phyloP scores from a whole-genome alignment of 169 alveolate genomes.

The Plasmodium berghei region DNA sequence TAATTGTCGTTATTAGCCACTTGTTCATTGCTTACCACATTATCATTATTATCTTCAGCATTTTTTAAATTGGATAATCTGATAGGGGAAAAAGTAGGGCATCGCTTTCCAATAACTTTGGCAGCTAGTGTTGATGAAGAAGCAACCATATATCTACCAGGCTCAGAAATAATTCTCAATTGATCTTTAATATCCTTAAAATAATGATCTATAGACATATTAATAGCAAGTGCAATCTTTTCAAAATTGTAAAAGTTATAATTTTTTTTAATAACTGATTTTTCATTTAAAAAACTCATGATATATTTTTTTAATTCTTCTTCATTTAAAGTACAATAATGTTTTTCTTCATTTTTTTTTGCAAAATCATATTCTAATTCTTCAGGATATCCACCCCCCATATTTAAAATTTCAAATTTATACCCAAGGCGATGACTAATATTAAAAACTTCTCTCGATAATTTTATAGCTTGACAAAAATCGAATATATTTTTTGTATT shows the following conservation, averaged over 20 bases:
- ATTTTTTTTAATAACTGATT: slow-evolving; percentile 22
- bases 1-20: slow-evolving; percentile 2
- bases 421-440: slow-evolving; percentile 19
- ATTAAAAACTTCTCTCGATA: slow-evolving; percentile 44
- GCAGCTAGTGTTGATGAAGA: slow-evolving; percentile 43
- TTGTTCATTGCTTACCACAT: not conserved
- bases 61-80: slow-evolving; percentile 15
- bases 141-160: slow-evolving; percentile 74
- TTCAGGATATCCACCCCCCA: slow-evolving; percentile 77
- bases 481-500: slow-evolving; percentile 55
- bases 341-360: slow-evolving; percentile 26
- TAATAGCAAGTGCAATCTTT: slow-evolving; percentile 68
- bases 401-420: slow-evolving; percentile 39
- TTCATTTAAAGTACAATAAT: slow-evolving; percentile 37
- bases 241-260: slow-evolving; percentile 58
- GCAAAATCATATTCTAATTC: slow-evolving; percentile 64
- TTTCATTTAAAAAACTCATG: slow-evolving; percentile 27
- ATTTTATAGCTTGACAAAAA: slow-evolving; percentile 67
- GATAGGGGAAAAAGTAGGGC: slow-evolving; percentile 37
- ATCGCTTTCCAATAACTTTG: slow-evolving; percentile 65
- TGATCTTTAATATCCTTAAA: slow-evolving; percentile 34
- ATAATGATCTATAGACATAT: slow-evolving; percentile 66
- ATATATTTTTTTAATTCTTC: slow-evolving; percentile 38
- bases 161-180: slow-evolving; percentile 59
- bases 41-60: not conserved